phyloP scores from a whole-genome alignment of 768 basidiomycete genomes.

The Russula griseocarnosa region DNA sequence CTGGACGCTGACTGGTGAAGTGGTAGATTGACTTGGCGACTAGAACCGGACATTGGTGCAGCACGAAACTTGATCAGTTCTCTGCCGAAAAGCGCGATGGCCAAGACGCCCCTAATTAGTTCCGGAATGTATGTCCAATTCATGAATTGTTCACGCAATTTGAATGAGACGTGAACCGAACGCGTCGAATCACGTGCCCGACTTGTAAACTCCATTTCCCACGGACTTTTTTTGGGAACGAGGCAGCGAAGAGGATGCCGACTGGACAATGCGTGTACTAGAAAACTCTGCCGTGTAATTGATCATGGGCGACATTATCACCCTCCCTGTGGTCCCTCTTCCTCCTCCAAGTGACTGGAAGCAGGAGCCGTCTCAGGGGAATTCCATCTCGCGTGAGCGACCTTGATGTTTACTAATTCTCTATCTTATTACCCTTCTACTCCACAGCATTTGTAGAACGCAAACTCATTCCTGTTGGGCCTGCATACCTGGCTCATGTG shows the following conservation, averaged over 20 bases:
- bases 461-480: conserved; percentile 77
- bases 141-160: too few relatives aligned
- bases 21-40: background rate
- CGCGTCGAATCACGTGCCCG: conserved; percentile 21
- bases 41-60: background rate
- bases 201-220: conserved; percentile 14
- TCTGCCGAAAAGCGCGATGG: background rate
- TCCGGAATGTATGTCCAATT: too few relatives aligned
- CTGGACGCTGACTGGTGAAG: background rate
- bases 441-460: conserved; percentile 41
- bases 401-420: conserved; percentile 14
- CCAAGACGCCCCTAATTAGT: background rate
- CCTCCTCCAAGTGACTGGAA: conserved; percentile 47
- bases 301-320: conserved; percentile 30
- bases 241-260: background rate
- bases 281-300: conserved; percentile 2
- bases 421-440: background rate
- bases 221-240: conserved; percentile 21
- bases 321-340: conserved; percentile 41
- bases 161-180: background rate
- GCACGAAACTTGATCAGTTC: background rate
- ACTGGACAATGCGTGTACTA: conserved; percentile 4
- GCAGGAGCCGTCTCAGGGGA: conserved; percentile 38
- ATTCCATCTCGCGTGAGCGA: conserved; percentile 36
- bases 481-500: conserved; percentile 81